phyloP scores from a whole-genome alignment of 306 rosid genomes.

The Dicorynia guianensis region DNA sequence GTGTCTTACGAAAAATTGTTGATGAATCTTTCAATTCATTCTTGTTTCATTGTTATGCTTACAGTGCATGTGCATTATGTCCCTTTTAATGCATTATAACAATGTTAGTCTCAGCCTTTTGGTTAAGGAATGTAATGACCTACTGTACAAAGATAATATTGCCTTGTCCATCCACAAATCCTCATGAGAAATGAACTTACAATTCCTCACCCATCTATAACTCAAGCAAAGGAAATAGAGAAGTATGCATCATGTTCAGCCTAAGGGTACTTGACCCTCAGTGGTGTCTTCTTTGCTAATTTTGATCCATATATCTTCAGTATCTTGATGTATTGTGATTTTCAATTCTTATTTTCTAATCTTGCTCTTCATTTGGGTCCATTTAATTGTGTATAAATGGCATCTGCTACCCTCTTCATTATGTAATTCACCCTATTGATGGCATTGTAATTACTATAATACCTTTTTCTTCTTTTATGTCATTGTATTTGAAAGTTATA shows the following conservation, averaged over 20 bases:
- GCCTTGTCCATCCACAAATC: no score
- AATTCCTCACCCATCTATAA: no score
- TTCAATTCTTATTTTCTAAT: background rate
- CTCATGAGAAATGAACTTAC: no score
- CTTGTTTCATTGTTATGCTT: constrained; percentile 30
- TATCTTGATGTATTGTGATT: background rate
- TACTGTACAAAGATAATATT: background rate
- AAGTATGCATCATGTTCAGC: background rate
- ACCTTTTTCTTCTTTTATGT: background rate
- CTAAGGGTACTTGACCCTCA: background rate
- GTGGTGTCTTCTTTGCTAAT: constrained; percentile 12
- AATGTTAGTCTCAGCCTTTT: background rate
- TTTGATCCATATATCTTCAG: background rate
- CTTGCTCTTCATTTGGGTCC: background rate
- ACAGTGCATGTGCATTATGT: background rate
- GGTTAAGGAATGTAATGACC: background rate
- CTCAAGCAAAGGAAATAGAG: no score
- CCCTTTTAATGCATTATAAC: background rate
- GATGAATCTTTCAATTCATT: constrained; percentile 39
- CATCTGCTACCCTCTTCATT: background rate
- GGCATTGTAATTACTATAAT: background rate
- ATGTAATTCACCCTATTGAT: background rate
- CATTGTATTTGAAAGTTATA: constrained; percentile 7
- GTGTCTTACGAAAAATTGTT: constrained; percentile 46
- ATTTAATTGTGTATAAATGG: constrained; percentile 14